Conservation (phyloP, 345 rosid species). For the Reutealis trisperma region DNA sequence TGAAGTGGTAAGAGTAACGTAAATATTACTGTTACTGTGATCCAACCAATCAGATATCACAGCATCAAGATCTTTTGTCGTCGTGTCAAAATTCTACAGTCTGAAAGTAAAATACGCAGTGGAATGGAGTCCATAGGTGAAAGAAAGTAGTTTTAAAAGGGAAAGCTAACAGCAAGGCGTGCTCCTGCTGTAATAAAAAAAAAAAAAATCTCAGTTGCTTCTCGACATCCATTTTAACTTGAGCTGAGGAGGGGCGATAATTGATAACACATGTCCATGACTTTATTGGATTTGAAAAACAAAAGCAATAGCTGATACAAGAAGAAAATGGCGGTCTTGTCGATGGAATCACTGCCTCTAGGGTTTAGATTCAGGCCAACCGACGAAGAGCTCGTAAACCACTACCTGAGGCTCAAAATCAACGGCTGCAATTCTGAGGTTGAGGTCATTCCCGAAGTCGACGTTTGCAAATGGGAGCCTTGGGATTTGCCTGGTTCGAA, state of each 20-base stretch:
- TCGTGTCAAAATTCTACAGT: no score
- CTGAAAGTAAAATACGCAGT: no score
- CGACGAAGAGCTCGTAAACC: slow-evolving; percentile 86
- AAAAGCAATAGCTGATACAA: background rate
- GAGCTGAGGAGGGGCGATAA: background rate
- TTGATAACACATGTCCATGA: no score
- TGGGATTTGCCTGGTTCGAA: slow-evolving; percentile 86
- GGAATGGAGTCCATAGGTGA: no score
- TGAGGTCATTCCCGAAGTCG: slow-evolving; percentile 74
- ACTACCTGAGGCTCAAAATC: slow-evolving; percentile 81
- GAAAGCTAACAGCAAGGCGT: background rate
- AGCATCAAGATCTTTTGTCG: no score
- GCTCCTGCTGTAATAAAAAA: background rate
- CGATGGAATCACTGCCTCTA: slow-evolving; percentile 62
- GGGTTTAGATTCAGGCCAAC: slow-evolving; percentile 94
- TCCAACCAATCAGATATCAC: no score
- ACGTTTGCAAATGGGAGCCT: slow-evolving; percentile 94
- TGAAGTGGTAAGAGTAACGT: no score
- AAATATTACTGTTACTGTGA: no score
- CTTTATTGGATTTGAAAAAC: background rate
- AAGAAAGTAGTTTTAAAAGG: no score
- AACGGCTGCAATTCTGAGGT: slow-evolving; percentile 84
- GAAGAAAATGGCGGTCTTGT: slow-evolving; percentile 39
- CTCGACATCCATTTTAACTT: background rate
- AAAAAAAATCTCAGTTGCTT: background rate